Evolutionary conservation across 495 filamentous ascomycete genomes (phyloP).

Genomic region (Hyaloscypha bicolor): DNA sequence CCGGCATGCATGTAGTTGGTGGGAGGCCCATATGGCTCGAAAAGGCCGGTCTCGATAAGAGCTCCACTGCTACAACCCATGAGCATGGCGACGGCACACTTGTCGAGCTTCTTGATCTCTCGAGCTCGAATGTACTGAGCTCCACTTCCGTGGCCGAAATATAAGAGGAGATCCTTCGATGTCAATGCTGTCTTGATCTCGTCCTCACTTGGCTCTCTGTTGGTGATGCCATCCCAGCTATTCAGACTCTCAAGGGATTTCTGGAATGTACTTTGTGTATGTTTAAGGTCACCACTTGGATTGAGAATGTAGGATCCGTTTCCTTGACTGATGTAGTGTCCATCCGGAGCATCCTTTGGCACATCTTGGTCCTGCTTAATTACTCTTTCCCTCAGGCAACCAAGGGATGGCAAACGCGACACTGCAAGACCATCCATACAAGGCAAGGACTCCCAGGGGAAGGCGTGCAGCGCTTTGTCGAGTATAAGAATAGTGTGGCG

Average conservation of each 20-base stretch:
- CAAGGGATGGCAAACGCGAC: conserved; percentile 81
- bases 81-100: conserved; percentile 79
- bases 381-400: conserved; percentile 72
- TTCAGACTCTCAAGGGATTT: conserved; percentile 53
- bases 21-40: conserved; percentile 86
- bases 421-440: conserved; percentile 80
- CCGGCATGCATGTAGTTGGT: conserved; percentile 89
- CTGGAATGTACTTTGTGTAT: conserved; percentile 77
- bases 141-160: conserved; percentile 96
- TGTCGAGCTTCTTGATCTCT: conserved; percentile 75
- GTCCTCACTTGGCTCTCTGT: conserved; percentile 70
- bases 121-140: conserved; percentile 86
- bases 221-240: conserved; percentile 66
- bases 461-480: conserved; percentile 84
- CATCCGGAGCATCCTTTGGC: conserved; percentile 34
- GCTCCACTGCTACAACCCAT: conserved; percentile 89
- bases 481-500: conserved; percentile 88
- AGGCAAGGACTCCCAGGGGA: conserved; percentile 95
- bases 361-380: conserved; percentile 48
- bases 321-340: conserved; percentile 56
- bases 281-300: conserved; percentile 75
- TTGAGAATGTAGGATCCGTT: conserved; percentile 87
- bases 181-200: conserved; percentile 70
- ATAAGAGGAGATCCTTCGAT: conserved; percentile 70
- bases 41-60: conserved; percentile 79